Evolutionary conservation across 75 land plant genomes (phyloP).

Genomic region (Larix kaempferi): DNA sequence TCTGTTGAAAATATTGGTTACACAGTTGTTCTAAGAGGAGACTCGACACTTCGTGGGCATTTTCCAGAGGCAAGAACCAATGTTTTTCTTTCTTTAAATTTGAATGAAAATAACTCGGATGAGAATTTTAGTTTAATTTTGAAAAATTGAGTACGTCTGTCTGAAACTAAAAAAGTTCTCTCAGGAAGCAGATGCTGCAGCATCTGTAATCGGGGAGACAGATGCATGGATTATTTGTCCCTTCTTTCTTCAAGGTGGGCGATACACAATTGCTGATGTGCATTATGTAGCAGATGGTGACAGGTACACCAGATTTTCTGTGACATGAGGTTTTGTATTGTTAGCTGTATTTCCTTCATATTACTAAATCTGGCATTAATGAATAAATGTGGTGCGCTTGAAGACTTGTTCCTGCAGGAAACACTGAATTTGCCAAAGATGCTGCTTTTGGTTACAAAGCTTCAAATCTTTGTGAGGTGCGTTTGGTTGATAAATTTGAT

Average conservation of each 20-base stretch:
- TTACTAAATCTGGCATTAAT: not conserved
- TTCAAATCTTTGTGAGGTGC: constrained; percentile 89
- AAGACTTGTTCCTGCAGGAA: constrained; percentile 96
- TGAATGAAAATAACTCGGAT: not conserved
- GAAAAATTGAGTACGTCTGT: not conserved
- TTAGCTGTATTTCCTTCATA: not conserved
- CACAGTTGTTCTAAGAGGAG: constrained; percentile 94
- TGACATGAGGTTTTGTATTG: not conserved
- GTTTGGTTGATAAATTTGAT: not conserved
- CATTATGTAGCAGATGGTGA: constrained; percentile 98
- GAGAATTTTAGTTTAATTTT: not conserved
- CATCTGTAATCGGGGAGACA: constrained; percentile 78
- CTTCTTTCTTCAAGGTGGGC: constrained; percentile 96
- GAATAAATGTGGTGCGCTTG: not conserved
- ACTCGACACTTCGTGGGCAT: constrained; percentile 98
- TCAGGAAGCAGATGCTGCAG: constrained; percentile 95
- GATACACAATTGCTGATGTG: constrained; percentile 90
- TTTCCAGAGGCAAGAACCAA: constrained; percentile 77
- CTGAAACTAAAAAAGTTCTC: constrained; percentile 10
- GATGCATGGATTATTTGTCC: constrained; percentile 99
- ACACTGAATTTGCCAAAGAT: constrained; percentile 96
- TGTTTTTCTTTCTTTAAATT: not conserved
- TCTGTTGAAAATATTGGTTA: constrained; percentile 41
- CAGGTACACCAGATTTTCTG: constrained; percentile 40
- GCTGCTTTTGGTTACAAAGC: constrained; percentile 93